Percentiles rank a stretch among this genome's conserved stretches.
Conservation (phyloP, 1,284 basidiomycete genomes). For the Gomphus sp. region DNA sequence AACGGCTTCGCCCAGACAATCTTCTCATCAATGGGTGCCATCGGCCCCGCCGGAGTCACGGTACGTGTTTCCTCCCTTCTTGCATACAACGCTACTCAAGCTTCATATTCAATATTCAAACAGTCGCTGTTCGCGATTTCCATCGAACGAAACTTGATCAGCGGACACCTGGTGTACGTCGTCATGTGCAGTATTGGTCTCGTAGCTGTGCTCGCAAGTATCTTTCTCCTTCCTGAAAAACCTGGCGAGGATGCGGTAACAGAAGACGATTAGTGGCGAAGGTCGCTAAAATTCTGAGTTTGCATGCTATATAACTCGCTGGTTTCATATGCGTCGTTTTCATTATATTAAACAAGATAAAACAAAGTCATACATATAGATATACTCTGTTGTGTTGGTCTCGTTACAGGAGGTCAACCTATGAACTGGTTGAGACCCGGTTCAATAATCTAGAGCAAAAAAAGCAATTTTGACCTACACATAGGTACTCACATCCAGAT, state of each 20-base stretch:
- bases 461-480: too few species aligned
- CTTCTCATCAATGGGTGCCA: constrained; percentile 10
- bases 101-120: background rate
- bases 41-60: constrained; percentile 8
- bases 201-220: background rate
- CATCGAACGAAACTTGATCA: background rate
- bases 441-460: too few species aligned
- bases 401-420: too few species aligned
- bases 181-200: background rate
- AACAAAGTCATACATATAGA: too few species aligned
- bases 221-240: constrained; percentile 6
- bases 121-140: constrained; percentile 9
- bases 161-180: constrained; percentile 8
- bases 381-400: too few species aligned
- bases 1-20: constrained; percentile 8
- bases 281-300: background rate
- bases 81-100: background rate
- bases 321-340: too few species aligned
- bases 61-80: background rate
- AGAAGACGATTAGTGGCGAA: background rate
- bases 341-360: too few species aligned
- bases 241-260: constrained; percentile 5
- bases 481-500: too few species aligned
- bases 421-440: too few species aligned
- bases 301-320: too few species aligned